Conservation (phyloP, 1,284 basidiomycete genomes). For the Fomitopsis pinicola region DNA sequence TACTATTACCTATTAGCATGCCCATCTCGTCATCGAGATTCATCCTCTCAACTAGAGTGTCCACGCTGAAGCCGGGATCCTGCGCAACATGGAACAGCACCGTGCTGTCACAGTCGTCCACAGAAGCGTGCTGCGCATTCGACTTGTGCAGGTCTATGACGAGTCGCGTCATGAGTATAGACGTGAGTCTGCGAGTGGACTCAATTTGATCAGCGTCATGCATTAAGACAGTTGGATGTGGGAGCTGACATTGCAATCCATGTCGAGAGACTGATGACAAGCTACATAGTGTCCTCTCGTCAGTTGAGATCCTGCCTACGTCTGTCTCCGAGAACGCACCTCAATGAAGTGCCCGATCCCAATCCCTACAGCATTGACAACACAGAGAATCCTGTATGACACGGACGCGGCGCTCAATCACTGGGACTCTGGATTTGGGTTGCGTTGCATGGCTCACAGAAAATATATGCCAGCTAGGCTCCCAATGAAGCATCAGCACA, state of each 20-base stretch:
- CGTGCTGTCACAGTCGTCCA: not conserved
- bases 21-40: not conserved
- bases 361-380: not conserved
- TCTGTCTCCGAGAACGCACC: not conserved
- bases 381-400: not conserved
- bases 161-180: not conserved
- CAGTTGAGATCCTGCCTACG: not conserved
- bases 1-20: not conserved
- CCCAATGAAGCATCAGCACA: not conserved
- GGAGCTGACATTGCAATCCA: not conserved
- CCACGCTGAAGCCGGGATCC: not conserved
- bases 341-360: not conserved
- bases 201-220: not conserved
- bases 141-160: not conserved
- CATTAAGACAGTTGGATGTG: not conserved
- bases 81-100: not conserved
- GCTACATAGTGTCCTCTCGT: not conserved
- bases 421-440: not conserved
- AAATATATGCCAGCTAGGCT: not conserved
- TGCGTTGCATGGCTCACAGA: not conserved
- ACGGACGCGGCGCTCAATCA: not conserved
- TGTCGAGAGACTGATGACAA: not conserved
- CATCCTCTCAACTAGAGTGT: not conserved
- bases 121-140: too few relatives aligned
- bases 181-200: not conserved